phyloP scores from a whole-genome alignment of 2,329 filamentous ascomycete genomes.

The Colletotrichum somersetense region DNA sequence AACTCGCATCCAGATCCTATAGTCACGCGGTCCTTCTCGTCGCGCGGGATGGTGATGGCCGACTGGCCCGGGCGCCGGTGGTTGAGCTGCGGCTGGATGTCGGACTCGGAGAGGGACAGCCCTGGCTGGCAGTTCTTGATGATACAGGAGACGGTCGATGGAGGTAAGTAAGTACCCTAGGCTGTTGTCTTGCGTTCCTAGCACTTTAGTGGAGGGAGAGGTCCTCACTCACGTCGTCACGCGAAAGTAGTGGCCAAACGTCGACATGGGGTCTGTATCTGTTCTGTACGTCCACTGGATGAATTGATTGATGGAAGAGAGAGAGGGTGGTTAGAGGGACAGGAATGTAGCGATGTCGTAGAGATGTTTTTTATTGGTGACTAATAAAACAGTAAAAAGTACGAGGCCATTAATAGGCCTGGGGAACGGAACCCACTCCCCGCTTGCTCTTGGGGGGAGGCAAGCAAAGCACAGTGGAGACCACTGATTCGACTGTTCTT shows the following conservation, averaged over 20 bases:
- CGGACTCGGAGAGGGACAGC: conserved; percentile 84
- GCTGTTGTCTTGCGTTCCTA: conserved; percentile 3
- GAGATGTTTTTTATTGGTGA: too few species aligned
- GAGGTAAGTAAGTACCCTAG: conserved; percentile 10
- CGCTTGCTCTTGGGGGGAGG: too few species aligned
- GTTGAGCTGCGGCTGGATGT: conserved; percentile 96
- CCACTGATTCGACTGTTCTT: too few species aligned
- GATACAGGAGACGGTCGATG: conserved; percentile 81
- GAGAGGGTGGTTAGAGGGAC: too few species aligned
- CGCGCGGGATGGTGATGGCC: conserved; percentile 88
- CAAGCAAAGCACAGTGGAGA: too few species aligned
- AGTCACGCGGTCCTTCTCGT: conserved; percentile 91
- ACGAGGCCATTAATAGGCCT: too few species aligned
- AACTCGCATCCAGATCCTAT: conserved; percentile 60
- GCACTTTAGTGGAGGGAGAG: conserved; percentile 15
- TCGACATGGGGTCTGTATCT: conserved; percentile 73
- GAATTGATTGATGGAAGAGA: too few species aligned
- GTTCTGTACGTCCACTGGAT: too few species aligned
- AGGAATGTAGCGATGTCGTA: too few species aligned
- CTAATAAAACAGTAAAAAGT: too few species aligned
- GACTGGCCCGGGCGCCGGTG: conserved; percentile 90
- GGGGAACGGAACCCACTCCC: too few species aligned
- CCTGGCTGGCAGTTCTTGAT: conserved; percentile 93
- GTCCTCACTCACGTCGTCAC: conserved; percentile 78
- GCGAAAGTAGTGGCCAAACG: conserved; percentile 84